Evolutionary conservation across 108 stramenopile genomes (phyloP).

Genomic region (Nitzschia sp.): DNA sequence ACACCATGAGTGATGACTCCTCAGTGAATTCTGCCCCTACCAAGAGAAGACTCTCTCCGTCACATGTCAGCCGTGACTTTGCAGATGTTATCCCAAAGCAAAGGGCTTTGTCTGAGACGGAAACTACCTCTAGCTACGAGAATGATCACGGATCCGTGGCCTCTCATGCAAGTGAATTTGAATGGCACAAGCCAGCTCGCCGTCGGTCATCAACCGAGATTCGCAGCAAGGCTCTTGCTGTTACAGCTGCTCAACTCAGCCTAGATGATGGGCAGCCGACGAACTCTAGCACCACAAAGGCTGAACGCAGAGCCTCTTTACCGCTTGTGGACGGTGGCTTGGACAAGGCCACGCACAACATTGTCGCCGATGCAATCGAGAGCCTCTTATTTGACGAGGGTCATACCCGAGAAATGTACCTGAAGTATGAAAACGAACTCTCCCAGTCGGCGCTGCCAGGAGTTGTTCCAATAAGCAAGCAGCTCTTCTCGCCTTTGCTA

Average conservation of each 20-base stretch:
- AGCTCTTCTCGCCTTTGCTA: slow-evolving; percentile 40
- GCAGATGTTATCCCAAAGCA: slow-evolving; percentile 13
- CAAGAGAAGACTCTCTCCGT: slow-evolving; percentile 45
- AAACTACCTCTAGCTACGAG: background rate
- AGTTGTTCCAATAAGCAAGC: slow-evolving; percentile 56
- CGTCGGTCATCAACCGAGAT: slow-evolving; percentile 39
- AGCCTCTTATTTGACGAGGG: slow-evolving; percentile 48
- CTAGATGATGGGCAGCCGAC: slow-evolving; percentile 11
- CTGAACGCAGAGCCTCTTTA: slow-evolving; percentile 19
- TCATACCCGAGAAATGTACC: slow-evolving; percentile 52
- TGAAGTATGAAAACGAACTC: slow-evolving; percentile 48
- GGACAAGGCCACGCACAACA: slow-evolving; percentile 49
- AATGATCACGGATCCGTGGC: slow-evolving; percentile 6
- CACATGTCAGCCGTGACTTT: slow-evolving; percentile 8
- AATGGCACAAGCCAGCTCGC: background rate
- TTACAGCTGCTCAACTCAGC: slow-evolving; percentile 38
- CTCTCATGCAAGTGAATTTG: background rate
- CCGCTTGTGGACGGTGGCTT: slow-evolving; percentile 49
- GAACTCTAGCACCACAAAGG: background rate
- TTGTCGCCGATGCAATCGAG: slow-evolving; percentile 62
- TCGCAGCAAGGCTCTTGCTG: slow-evolving; percentile 41
- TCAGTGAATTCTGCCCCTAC: background rate
- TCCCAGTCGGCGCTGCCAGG: slow-evolving; percentile 52
- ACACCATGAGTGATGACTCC: slow-evolving; percentile 13
- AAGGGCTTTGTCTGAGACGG: background rate